Evolutionary conservation across 1,284 basidiomycete genomes (phyloP), one percentile per base, ranked within the genome.

Genomic region (Thelephora terrestris): DNA sequence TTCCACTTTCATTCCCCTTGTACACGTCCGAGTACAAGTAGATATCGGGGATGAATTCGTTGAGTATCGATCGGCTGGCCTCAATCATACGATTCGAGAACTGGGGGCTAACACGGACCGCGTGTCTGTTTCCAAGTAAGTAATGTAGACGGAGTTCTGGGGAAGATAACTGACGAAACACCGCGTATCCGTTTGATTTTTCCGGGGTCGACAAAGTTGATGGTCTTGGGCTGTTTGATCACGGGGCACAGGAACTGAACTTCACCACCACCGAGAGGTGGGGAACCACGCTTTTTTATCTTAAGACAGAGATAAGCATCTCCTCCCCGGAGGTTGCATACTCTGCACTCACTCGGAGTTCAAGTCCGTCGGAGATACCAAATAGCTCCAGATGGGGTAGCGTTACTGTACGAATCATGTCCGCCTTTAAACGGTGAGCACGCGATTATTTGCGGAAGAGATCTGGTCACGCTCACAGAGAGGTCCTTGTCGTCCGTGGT

Each of bases 11-110:
- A 21, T 93, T 90, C 7, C 94, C 94, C 62, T 96, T 93, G 69
- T 97, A 99, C 12, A 98, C 93, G 58, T 99, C 96, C 1, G 96
- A 96, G 63, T 98, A 96, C 24, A 99, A 79, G 65, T 99, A 98
- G 25, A 98, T 91, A 62, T 99, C 96, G 23, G 95, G 95, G 52
- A 99, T 96, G 66, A 91, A 98, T 4, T 94, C 83, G 61, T 98
- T 98, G 34, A 99, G 74, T 21, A 99, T 75, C 2, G 88, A 89
- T 38, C 96, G 80, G 9, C 91, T 83, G 2, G 92, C 78, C 59
- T 98, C 95, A 49, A 99, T 96, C 83, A 99, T 91, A 43, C 96
- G 80, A 65, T 97, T 98, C 2, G 94, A 93, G 62, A 99, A 91
- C 61, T 99, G 94, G 17, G 96, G 95, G 52, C 84, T 94, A 16